Percentiles rank a stretch among this genome's conserved stretches.
phyloP scores from a whole-genome alignment of 768 basidiomycete species.

The Cyathus striatus region DNA sequence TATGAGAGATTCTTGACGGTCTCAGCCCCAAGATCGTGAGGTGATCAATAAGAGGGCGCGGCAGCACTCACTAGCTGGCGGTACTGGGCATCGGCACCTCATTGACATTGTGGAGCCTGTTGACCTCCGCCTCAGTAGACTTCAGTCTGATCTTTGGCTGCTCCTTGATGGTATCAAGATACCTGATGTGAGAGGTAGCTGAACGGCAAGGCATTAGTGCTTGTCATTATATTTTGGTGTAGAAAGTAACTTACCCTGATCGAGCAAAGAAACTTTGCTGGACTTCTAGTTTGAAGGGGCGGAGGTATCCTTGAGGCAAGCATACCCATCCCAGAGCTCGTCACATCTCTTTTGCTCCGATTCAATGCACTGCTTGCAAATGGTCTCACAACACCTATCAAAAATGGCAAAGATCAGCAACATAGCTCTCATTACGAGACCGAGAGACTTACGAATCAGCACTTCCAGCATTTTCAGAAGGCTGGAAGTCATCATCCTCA shows the following conservation, averaged over 20 bases:
- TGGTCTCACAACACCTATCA: too few relatives aligned
- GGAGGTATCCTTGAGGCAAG: too few relatives aligned
- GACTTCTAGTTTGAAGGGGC: too few relatives aligned
- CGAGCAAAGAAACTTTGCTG: too few relatives aligned
- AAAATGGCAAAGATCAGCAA: too few relatives aligned
- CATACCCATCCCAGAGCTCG: too few relatives aligned
- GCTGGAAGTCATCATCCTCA: conserved; percentile 73
- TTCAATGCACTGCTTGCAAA: too few relatives aligned
- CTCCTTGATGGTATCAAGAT: conserved; percentile 67
- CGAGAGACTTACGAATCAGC: conserved; percentile 37
- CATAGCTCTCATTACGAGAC: too few relatives aligned
- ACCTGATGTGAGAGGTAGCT: conserved; percentile 79
- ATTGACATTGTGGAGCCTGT: conserved; percentile 75
- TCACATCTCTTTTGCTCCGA: too few relatives aligned
- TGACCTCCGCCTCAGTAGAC: conserved; percentile 62
- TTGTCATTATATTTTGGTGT: conserved; percentile 7
- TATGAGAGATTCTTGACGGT: conserved; percentile 22
- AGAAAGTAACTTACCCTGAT: conserved; percentile 58
- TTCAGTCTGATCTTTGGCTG: conserved; percentile 65
- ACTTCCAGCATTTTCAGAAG: conserved; percentile 34
- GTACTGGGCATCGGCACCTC: conserved; percentile 87
- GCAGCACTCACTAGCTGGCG: conserved; percentile 56
- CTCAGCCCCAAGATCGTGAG: conserved; percentile 35
- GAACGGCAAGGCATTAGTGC: conserved; percentile 7
- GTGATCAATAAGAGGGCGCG: conserved; percentile 27